A percentile compares a stretch with the other conserved stretches of the same genome.
Conservation (phyloP, 768 basidiomycete species). For the Naganishia randhawae region DNA sequence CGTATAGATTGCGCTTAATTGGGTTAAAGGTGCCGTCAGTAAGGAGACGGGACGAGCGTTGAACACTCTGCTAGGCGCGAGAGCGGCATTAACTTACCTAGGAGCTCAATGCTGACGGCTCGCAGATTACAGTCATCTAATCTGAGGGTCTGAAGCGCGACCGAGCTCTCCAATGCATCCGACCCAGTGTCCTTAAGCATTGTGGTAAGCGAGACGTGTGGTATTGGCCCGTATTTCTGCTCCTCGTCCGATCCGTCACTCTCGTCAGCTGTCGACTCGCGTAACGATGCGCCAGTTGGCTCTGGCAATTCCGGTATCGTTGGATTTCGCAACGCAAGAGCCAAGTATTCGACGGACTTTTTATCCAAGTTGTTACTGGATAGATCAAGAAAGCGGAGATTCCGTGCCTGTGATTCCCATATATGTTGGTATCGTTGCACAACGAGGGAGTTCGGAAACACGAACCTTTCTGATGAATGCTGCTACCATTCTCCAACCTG, state of each 20-base stretch:
- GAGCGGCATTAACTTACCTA: slow-evolving; percentile 67
- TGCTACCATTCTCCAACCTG: slow-evolving; percentile 74
- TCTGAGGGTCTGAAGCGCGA: slow-evolving; percentile 66
- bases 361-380: slow-evolving; percentile 82
- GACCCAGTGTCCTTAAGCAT: not conserved
- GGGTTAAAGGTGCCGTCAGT: not conserved
- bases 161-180: slow-evolving; percentile 24
- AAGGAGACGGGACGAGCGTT: too few species aligned
- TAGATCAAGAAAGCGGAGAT: slow-evolving; percentile 79
- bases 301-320: not conserved
- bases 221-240: slow-evolving; percentile 20
- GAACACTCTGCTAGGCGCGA: too few species aligned
- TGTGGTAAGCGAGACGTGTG: slow-evolving; percentile 32
- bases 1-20: slow-evolving; percentile 72
- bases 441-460: not conserved
- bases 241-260: slow-evolving; percentile 20
- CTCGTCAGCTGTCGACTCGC: slow-evolving; percentile 6
- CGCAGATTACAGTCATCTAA: slow-evolving; percentile 81
- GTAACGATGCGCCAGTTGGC: not conserved
- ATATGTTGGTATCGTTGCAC: not conserved
- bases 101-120: slow-evolving; percentile 67
- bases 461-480: slow-evolving; percentile 71
- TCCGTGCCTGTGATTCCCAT: slow-evolving; percentile 59
- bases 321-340: slow-evolving; percentile 59
- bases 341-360: slow-evolving; percentile 75